Evolutionary conservation across 1,284 basidiomycete genomes (phyloP).

Genomic region (Marasmius sp.): DNA sequence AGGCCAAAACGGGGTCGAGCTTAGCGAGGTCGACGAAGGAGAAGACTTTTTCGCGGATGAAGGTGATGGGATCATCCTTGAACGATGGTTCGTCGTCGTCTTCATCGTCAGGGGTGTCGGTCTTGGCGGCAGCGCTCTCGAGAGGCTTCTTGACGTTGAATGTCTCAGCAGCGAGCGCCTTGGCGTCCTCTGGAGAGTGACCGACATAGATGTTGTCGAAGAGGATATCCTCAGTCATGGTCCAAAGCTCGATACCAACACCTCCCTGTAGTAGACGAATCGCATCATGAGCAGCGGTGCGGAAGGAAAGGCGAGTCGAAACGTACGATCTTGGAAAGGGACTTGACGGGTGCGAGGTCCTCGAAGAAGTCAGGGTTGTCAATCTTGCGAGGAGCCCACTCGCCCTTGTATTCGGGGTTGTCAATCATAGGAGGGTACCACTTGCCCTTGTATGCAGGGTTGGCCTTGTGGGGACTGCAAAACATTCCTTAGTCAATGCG

Average conservation of each 20-base stretch:
- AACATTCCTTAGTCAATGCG: conserved; percentile 6
- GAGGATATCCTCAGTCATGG: conserved; percentile 97
- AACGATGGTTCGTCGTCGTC: conserved; percentile 58
- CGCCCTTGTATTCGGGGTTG: conserved; percentile 97
- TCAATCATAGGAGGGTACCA: conserved; percentile 93
- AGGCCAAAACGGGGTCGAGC: conserved; percentile 70
- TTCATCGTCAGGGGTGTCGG: conserved; percentile 51
- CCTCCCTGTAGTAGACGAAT: conserved; percentile 57
- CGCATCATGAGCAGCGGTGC: not conserved
- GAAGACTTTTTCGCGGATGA: conserved; percentile 75
- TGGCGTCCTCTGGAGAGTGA: conserved; percentile 82
- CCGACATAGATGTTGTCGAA: conserved; percentile 96
- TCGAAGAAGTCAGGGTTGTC: conserved; percentile 92
- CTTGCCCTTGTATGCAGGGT: conserved; percentile 94
- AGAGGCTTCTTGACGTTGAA: conserved; percentile 81
- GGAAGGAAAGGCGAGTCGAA: not conserved
- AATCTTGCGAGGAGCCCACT: conserved; percentile 92
- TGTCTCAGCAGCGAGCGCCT: conserved; percentile 78
- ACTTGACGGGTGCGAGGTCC: conserved; percentile 83
- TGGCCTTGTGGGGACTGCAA: conserved; percentile 78
- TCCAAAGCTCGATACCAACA: conserved; percentile 97
- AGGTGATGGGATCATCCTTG: conserved; percentile 74
- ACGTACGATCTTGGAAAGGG: conserved; percentile 79
- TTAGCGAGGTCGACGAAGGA: conserved; percentile 74
- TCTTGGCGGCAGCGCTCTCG: conserved; percentile 58